Evolutionary conservation across 2,329 filamentous ascomycete species (phyloP).

Genomic region (Cylindrodendrum hubeiense): DNA sequence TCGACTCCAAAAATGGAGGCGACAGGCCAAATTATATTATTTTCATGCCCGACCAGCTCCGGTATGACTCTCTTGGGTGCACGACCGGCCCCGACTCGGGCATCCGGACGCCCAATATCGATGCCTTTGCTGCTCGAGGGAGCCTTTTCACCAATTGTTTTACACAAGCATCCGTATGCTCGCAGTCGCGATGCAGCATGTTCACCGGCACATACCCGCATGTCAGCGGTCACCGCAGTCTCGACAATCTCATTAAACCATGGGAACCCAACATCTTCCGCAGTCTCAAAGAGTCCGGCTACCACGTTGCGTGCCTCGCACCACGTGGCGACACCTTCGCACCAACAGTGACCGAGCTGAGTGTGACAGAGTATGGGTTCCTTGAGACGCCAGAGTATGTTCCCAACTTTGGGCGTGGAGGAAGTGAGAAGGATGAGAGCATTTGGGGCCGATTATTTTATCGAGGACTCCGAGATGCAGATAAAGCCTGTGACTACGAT

Average conservation of each 20-base stretch:
- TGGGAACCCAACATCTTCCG: constrained; percentile 62
- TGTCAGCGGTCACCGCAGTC: constrained; percentile 58
- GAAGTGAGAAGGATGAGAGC: constrained; percentile 43
- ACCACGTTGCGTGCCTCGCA: constrained; percentile 60
- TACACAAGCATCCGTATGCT: constrained; percentile 59
- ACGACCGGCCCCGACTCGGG: constrained; percentile 39
- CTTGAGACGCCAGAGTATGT: constrained; percentile 52
- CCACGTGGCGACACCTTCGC: constrained; percentile 58
- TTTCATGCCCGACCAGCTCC: constrained; percentile 63
- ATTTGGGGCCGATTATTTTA: constrained; percentile 58
- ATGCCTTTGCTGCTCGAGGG: constrained; percentile 53
- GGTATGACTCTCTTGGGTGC: constrained; percentile 57
- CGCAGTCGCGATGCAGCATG: constrained; percentile 60
- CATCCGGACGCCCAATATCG: constrained; percentile 56
- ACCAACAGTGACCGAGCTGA: constrained; percentile 57
- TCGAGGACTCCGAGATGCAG: constrained; percentile 52
- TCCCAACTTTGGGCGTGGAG: constrained; percentile 45
- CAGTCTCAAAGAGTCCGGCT: constrained; percentile 56
- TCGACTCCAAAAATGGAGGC: constrained; percentile 44
- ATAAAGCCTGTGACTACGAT: constrained; percentile 57
- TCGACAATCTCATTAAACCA: constrained; percentile 61
- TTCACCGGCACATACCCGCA: constrained; percentile 62
- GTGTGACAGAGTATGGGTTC: constrained; percentile 59
- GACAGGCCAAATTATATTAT: constrained; percentile 53
- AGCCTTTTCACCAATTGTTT: constrained; percentile 60